Conservation (phyloP, 2,329 filamentous ascomycete genomes). For the Scytalidium sp. region DNA sequence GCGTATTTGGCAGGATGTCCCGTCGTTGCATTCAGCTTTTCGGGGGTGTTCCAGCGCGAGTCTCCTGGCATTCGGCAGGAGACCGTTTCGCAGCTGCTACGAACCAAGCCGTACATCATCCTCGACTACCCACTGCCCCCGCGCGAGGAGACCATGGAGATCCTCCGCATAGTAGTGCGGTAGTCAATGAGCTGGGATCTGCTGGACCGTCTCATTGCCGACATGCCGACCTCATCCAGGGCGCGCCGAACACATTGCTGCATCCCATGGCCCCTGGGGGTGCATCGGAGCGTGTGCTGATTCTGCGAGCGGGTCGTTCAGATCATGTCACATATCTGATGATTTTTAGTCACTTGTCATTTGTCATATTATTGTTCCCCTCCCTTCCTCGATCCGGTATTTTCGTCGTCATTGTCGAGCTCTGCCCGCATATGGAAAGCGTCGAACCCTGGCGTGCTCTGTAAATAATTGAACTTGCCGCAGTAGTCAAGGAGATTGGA, state of each 20-base stretch:
- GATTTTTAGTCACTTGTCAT: no score
- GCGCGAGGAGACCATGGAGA: constrained; percentile 58
- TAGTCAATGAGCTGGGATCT: constrained; percentile 69
- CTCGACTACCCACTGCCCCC: constrained; percentile 69
- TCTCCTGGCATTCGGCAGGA: constrained; percentile 65
- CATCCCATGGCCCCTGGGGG: constrained; percentile 42
- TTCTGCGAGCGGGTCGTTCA: no score
- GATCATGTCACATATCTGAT: no score
- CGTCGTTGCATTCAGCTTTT: constrained; percentile 65
- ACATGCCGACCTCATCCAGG: constrained; percentile 56
- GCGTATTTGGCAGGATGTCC: constrained; percentile 64
- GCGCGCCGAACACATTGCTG: constrained; percentile 58
- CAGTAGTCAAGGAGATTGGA: no score
- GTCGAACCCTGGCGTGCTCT: no score
- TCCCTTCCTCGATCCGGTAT: no score
- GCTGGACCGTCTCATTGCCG: constrained; percentile 58
- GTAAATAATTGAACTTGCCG: no score
- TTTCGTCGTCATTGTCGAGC: no score
- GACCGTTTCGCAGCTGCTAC: constrained; percentile 57
- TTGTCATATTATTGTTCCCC: no score
- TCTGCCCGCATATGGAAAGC: no score
- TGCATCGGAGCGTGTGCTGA: constrained; percentile 46
- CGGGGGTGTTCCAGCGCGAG: constrained; percentile 56
- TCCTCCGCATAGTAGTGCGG: constrained; percentile 63
- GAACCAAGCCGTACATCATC: constrained; percentile 68